phyloP scores from a whole-genome alignment of 805 yeast species.

The Wickerhamomyces queroliae region DNA sequence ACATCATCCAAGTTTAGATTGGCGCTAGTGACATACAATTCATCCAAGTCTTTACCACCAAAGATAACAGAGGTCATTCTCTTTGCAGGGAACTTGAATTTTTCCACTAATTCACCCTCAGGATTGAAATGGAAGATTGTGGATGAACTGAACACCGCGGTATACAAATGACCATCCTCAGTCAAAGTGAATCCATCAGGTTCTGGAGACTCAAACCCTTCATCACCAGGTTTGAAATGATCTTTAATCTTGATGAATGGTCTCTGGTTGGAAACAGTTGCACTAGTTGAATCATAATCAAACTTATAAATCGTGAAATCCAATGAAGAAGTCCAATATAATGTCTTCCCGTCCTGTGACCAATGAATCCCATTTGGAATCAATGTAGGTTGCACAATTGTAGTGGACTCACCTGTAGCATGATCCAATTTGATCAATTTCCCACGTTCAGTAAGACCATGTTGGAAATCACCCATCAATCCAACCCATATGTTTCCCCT shows the following conservation, averaged over 20 bases:
- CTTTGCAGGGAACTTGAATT: slow-evolving; percentile 49
- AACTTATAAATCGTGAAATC: slow-evolving; percentile 41
- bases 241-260: slow-evolving; percentile 33
- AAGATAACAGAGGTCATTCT: slow-evolving; percentile 63
- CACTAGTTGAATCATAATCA: slow-evolving; percentile 33
- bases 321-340: slow-evolving; percentile 52
- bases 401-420: slow-evolving; percentile 21
- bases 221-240: slow-evolving; percentile 17
- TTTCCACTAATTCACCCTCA: slow-evolving; percentile 45
- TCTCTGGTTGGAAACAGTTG: slow-evolving; percentile 30
- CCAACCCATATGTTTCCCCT: slow-evolving; percentile 79
- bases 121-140: slow-evolving; percentile 47
- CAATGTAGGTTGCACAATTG: slow-evolving; percentile 31
- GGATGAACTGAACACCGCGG: slow-evolving; percentile 61
- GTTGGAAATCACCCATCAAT: slow-evolving; percentile 59
- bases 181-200: slow-evolving; percentile 81
- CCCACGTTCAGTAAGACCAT: slow-evolving; percentile 41
- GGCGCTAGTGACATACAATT: slow-evolving; percentile 65
- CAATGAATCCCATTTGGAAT: slow-evolving; percentile 70
- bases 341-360: slow-evolving; percentile 31
- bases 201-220: slow-evolving; percentile 49
- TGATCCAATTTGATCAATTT: slow-evolving; percentile 38
- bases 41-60: slow-evolving; percentile 54
- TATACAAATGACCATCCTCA: slow-evolving; percentile 43
- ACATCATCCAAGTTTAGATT: slow-evolving; percentile 40